Evolutionary conservation across 75 land plant species (phyloP).

Genomic region (Picea glauca): DNA sequence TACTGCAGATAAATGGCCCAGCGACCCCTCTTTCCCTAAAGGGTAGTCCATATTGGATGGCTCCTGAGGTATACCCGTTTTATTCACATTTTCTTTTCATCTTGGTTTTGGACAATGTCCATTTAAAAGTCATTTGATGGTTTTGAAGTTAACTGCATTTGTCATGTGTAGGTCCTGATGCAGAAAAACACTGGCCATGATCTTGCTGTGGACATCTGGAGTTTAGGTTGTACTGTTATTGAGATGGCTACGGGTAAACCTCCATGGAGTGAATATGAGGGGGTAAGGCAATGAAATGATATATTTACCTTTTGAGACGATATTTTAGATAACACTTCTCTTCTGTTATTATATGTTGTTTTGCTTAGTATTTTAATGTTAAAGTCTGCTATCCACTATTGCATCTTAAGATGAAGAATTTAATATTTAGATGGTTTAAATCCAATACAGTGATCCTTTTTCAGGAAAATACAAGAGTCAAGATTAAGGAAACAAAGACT

Average conservation of each 20-base stretch:
- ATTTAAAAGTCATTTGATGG: background rate
- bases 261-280: slow-evolving; percentile 79
- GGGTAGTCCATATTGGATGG: slow-evolving; percentile 96
- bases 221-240: slow-evolving; percentile 87
- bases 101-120: background rate
- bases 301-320: no score
- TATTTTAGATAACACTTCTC: no score
- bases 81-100: background rate
- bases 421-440: no score
- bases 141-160: background rate
- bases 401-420: no score
- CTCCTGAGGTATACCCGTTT: slow-evolving; percentile 74
- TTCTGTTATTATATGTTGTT: no score
- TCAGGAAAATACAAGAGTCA: no score
- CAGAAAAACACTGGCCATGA: slow-evolving; percentile 51
- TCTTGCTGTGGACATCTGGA: slow-evolving; percentile 90
- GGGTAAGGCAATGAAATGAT: slow-evolving; percentile 29
- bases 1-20: slow-evolving; percentile 57
- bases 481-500: no score
- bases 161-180: slow-evolving; percentile 61
- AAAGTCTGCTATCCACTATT: no score
- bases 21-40: slow-evolving; percentile 56
- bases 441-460: no score
- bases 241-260: slow-evolving; percentile 88
- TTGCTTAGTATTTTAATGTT: no score